Conservation (phyloP, 1,139 yeast species). For the Hansenula lynferdii region DNA sequence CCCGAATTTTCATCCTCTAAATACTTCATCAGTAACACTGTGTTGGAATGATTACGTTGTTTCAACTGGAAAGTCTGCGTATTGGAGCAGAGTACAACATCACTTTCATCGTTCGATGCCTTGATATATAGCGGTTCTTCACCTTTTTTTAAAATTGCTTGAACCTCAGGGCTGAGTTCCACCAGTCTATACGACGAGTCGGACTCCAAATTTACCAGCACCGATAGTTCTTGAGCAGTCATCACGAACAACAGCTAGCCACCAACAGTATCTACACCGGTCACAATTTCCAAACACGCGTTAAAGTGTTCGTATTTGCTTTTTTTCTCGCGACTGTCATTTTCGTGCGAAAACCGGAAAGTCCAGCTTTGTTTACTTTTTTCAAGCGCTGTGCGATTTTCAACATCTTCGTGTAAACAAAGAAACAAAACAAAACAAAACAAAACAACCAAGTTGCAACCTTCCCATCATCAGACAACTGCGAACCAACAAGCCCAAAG, state of each 20-base stretch:
- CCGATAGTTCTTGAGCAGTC: conserved; percentile 10
- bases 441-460: no score
- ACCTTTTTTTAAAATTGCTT: conserved; percentile 35
- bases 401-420: not conserved
- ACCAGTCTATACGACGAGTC: conserved; percentile 45
- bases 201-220: conserved; percentile 21
- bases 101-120: conserved; percentile 36
- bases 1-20: conserved; percentile 17
- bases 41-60: conserved; percentile 84
- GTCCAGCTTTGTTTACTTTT: not conserved
- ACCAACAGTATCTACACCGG: no score
- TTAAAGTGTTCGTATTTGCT: no score
- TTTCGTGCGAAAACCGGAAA: not conserved
- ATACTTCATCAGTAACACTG: conserved; percentile 52
- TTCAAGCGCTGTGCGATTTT: no score
- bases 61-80: conserved; percentile 58
- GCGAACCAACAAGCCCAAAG: no score
- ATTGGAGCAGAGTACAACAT: conserved; percentile 60
- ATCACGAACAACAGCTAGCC: not conserved
- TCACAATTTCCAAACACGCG: no score
- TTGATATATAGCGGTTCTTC: conserved; percentile 39
- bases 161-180: conserved; percentile 54
- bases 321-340: not conserved
- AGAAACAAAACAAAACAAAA: not conserved
- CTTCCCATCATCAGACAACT: no score